phyloP scores from a whole-genome alignment of 345 rosid species.

The Hibiscus syriacus region DNA sequence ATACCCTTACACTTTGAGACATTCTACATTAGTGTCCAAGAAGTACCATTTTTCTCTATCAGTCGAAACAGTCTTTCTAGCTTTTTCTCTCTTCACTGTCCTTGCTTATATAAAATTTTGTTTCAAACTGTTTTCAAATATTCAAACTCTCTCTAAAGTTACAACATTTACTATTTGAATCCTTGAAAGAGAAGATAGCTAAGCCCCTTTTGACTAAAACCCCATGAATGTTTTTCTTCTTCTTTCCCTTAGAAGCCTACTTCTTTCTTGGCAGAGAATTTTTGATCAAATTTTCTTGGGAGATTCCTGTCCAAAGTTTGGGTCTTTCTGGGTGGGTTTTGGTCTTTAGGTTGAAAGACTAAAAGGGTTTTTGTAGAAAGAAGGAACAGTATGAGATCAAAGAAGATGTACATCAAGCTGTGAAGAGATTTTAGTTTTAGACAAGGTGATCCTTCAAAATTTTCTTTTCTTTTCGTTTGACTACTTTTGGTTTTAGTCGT shows the following conservation, averaged over 20 bases:
- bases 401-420: constrained; percentile 19
- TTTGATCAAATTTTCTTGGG: constrained; percentile 16
- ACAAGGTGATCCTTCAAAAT: neutral
- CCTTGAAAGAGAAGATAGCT: neutral
- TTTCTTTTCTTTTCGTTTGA: neutral
- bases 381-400: constrained; percentile 18
- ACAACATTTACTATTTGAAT: constrained; percentile 7
- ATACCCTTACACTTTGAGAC: neutral
- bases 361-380: constrained; percentile 11
- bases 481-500: neutral
- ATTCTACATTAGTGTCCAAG: neutral
- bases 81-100: constrained; percentile 13
- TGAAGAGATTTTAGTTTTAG: constrained; percentile 6
- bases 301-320: constrained; percentile 20
- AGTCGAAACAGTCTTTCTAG: neutral
- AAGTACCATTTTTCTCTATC: neutral
- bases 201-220: neutral
- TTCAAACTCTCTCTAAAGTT: constrained; percentile 15
- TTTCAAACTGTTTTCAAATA: constrained; percentile 16
- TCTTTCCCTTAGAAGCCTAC: neutral
- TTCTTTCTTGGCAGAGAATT: constrained; percentile 7
- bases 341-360: constrained; percentile 17
- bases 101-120: constrained; percentile 21
- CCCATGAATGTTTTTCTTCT: neutral
- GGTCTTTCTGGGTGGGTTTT: constrained; percentile 32